These are phyloP conservation scores for Aspergillus conjunctus DNA, from an alignment of 495 filamentous ascomycete species.

Conservation along the genomic window DNA sequence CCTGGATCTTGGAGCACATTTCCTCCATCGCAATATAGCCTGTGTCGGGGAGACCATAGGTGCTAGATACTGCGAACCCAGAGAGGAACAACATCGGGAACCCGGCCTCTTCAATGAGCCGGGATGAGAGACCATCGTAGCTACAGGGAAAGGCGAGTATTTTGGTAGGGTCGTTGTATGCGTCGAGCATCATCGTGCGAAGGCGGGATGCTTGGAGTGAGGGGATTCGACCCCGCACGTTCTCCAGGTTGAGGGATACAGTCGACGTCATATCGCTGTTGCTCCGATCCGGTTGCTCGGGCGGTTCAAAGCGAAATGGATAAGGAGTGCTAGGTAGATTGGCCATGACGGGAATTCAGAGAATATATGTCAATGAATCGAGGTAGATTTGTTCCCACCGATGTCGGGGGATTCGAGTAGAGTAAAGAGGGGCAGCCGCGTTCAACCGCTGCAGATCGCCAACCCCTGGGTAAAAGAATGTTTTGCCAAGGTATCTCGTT, in stretches of 20 bases:
- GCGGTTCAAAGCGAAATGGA: neutral
- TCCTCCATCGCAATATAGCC: slow-evolving; percentile 49
- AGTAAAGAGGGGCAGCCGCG: neutral
- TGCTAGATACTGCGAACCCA: slow-evolving; percentile 37
- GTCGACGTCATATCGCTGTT: neutral
- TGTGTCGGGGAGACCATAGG: slow-evolving; percentile 44
- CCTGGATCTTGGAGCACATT: slow-evolving; percentile 46
- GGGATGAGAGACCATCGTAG: slow-evolving; percentile 45
- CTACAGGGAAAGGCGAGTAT: slow-evolving; percentile 42
- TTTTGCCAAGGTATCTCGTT: too few relatives aligned
- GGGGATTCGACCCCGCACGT: slow-evolving; percentile 36
- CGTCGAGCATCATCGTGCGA: slow-evolving; percentile 42
- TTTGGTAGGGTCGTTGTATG: slow-evolving; percentile 36
- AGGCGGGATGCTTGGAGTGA: slow-evolving; percentile 37
- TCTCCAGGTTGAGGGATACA: slow-evolving; percentile 21
- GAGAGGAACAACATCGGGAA: slow-evolving; percentile 44
- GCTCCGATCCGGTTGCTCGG: neutral
- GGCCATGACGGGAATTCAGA: neutral
- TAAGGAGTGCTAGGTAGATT: neutral
- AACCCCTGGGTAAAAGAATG: neutral
- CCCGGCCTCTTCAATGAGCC: slow-evolving; percentile 44
- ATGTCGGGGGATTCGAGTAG: too few relatives aligned
- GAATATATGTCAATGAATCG: neutral
- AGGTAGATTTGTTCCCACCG: neutral
- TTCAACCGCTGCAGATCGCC: neutral